Base-by-base conservation (phyloP, 2,329 filamentous ascomycete species). In the Sodiomyces alkalinus region DNA sequence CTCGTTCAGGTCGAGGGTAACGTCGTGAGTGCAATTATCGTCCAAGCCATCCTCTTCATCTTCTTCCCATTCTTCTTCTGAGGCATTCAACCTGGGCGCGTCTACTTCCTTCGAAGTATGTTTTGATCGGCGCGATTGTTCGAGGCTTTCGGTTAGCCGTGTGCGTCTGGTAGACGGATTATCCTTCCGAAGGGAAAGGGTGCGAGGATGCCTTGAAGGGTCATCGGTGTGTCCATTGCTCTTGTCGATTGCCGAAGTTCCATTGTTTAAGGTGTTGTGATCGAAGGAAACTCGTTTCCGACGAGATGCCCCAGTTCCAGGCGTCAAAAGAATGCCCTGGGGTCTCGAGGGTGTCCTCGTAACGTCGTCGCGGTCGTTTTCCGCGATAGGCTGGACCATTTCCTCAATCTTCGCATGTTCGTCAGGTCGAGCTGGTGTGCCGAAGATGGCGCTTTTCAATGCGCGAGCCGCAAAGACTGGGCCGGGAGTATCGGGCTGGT, bases 1-100 rank as follows among this genome's bases (percentile, higher is more conserved):
- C 41, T 81, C 74, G 36, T 77, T 76, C 27, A 82, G 54, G 41
- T 85, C 79, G 26, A 75, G 53, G 0, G 78, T 82, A 32, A 74
- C 55, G 40, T 83, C 76, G 30, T 64, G 60, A 28, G 70, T 65
- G 39, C 53, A 55, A 19, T 52, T 46, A 20, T 53, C 51, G 11
- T 57, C 55, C 4, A 56, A 51, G 11, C 37, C 42, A 9, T 55
- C 56, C 6, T 66, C 59, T 26, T 66, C 63, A 64, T 65, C 70
- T 14, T 60, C 60, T 15, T 60, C 10, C 29, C 15, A 8, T 12
- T 18, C 3, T 16, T 13, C 21, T 16, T 17, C 10, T n/a, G 14
- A 5, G 20, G 11, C 20, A 16, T 16, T 12, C 20, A 13, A 13
- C n/a, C 9, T 22, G 10, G 11, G n/a, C n/a, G n/a, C n/a, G n/a